Percentiles rank a stretch among this genome's conserved stretches.
These are phyloP conservation scores for Raphanus raphanistrum DNA, from an alignment of 345 rosid species.

Conservation along the genomic window DNA sequence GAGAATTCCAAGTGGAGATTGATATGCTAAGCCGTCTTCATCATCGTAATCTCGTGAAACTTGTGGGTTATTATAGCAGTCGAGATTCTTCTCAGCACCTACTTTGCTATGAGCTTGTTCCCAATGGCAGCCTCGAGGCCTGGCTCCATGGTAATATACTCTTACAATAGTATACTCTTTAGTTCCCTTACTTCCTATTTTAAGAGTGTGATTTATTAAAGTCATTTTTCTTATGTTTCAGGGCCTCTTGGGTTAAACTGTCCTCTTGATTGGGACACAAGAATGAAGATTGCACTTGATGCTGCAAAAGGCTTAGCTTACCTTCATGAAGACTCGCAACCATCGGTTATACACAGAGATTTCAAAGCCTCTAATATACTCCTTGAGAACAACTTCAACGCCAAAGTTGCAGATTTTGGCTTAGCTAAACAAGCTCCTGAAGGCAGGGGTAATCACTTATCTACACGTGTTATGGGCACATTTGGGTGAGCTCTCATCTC, in stretches of 20 bases:
- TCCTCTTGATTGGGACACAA: constrained; percentile 94
- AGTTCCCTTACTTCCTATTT: no score
- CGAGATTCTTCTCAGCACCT: constrained; percentile 90
- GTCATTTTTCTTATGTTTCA: constrained; percentile 41
- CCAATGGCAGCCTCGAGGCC: constrained; percentile 95
- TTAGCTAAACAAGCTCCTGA: constrained; percentile 99
- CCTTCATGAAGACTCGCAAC: constrained; percentile 97
- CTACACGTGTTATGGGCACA: constrained; percentile 99
- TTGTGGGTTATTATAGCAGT: constrained; percentile 84
- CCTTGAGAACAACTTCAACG: constrained; percentile 89
- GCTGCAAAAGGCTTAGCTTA: constrained; percentile 98
- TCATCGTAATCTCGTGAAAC: background rate
- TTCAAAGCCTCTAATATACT: constrained; percentile 98
- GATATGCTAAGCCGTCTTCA: background rate
- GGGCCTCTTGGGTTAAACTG: constrained; percentile 91
- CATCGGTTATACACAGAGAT: constrained; percentile 96
- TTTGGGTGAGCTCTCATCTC: constrained; percentile 71
- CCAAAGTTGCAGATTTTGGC: constrained; percentile 99
- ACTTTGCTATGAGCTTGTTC: constrained; percentile 95
- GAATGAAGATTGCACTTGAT: constrained; percentile 99
- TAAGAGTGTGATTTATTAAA: background rate
- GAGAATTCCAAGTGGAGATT: constrained; percentile 58
- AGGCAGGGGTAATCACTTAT: constrained; percentile 90
- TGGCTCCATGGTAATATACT: constrained; percentile 89
- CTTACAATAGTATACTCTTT: no score